These are phyloP conservation scores for Elsinoe ampelina DNA, from an alignment of 2,329 filamentous ascomycete species.

Conservation along the genomic window DNA sequence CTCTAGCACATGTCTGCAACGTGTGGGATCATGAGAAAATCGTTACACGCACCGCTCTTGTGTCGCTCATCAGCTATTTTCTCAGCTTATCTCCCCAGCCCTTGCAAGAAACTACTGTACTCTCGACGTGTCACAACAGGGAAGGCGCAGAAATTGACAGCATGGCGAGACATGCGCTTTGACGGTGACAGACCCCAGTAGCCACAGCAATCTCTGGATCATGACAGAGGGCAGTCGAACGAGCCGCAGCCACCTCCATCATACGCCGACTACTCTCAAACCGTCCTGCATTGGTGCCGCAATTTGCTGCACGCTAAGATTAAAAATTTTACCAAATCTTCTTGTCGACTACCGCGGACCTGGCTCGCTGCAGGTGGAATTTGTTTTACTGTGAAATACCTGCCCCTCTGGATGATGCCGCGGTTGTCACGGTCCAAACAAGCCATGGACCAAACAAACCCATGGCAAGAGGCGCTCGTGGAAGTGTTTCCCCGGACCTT, in stretches of 20 bases:
- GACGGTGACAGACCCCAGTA: neutral
- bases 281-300: slow-evolving; percentile 4
- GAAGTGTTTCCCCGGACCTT: neutral
- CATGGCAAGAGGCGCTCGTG: neutral
- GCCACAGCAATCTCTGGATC: neutral
- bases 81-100: no score
- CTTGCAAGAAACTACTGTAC: no score
- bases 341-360: slow-evolving; percentile 5
- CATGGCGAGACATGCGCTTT: neutral
- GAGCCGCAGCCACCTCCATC: slow-evolving; percentile 12
- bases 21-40: no score
- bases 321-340: neutral
- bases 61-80: no score
- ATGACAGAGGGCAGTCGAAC: neutral
- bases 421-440: slow-evolving; percentile 1
- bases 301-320: slow-evolving; percentile 10
- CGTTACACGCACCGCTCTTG: no score
- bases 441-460: slow-evolving; percentile 1
- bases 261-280: slow-evolving; percentile 9
- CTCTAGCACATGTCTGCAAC: no score
- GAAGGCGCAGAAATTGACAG: neutral
- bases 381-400: slow-evolving; percentile 5
- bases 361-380: slow-evolving; percentile 1
- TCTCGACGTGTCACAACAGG: neutral
- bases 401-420: neutral